These are phyloP conservation scores for Aegilops longissima DNA, from an alignment of 176 grass and related monocot genomes.

Conservation along the genomic window DNA sequence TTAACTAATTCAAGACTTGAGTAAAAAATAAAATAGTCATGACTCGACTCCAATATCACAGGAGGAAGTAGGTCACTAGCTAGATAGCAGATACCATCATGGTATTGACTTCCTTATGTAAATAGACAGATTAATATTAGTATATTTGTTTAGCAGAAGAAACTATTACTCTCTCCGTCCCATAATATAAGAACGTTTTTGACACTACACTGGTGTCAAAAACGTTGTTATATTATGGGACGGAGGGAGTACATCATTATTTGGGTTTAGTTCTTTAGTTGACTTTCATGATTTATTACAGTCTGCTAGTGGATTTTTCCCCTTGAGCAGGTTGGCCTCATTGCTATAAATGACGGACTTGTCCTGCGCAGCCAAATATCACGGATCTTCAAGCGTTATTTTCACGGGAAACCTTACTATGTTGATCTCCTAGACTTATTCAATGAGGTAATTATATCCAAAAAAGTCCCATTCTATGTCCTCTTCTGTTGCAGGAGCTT, in stretches of 20 bases:
- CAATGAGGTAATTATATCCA: conserved; percentile 41
- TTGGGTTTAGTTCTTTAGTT: background rate
- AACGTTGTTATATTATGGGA: no score
- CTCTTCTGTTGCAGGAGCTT: background rate
- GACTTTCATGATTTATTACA: background rate
- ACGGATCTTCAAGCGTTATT: conserved; percentile 44
- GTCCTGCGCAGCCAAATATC: conserved; percentile 56
- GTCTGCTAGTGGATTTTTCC: background rate
- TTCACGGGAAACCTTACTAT: conserved; percentile 44
- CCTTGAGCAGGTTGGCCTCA: conserved; percentile 52
- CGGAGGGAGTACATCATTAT: background rate
- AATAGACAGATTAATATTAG: background rate
- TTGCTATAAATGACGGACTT: conserved; percentile 63
- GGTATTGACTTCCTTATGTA: background rate
- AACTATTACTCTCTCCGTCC: background rate
- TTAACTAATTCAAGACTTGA: background rate
- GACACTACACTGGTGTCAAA: no score
- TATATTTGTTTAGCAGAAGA: background rate
- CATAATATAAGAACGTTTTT: no score
- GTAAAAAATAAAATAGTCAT: background rate
- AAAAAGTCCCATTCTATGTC: background rate
- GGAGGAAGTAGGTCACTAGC: background rate
- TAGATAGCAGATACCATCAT: background rate
- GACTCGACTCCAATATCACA: background rate
- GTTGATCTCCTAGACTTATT: conserved; percentile 63